A percentile compares a stretch with the other conserved stretches of the same genome.
Conservation (phyloP, 1,284 basidiomycete species). For the Fomitopsis pinicola region DNA sequence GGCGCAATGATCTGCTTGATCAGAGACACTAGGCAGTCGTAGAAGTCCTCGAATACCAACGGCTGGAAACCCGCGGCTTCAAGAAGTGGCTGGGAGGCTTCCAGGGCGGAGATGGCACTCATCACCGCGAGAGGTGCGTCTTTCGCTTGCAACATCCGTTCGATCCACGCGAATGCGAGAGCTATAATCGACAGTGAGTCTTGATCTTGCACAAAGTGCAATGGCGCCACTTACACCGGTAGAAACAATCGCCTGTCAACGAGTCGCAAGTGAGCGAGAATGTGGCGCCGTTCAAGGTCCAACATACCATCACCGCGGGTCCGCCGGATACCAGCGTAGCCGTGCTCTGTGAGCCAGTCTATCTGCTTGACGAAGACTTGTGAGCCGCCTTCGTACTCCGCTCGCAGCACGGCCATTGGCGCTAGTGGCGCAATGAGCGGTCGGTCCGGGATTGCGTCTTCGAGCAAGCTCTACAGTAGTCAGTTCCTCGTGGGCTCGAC, state of each 20-base stretch:
- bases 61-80: constrained; percentile 62
- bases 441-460: constrained; percentile 28
- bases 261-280: neutral
- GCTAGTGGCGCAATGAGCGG: constrained; percentile 49
- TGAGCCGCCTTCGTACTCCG: constrained; percentile 64
- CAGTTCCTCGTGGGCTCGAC: neutral
- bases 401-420: constrained; percentile 46
- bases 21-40: constrained; percentile 43
- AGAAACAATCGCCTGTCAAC: constrained; percentile 52
- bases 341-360: constrained; percentile 50
- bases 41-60: constrained; percentile 58
- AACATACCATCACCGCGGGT: constrained; percentile 50
- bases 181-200: constrained; percentile 31
- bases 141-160: constrained; percentile 41
- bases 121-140: constrained; percentile 44
- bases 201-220: too few species aligned
- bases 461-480: constrained; percentile 10
- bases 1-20: constrained; percentile 40
- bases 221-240: constrained; percentile 41
- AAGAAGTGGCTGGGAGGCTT: constrained; percentile 50
- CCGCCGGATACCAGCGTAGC: constrained; percentile 61
- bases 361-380: constrained; percentile 63
- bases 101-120: constrained; percentile 49
- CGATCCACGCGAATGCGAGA: constrained; percentile 52
- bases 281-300: neutral